Percentiles rank a stretch among this genome's conserved stretches.
Conservation (phyloP, 1,139 yeast genomes). For the Suhomyces yuchorum region DNA sequence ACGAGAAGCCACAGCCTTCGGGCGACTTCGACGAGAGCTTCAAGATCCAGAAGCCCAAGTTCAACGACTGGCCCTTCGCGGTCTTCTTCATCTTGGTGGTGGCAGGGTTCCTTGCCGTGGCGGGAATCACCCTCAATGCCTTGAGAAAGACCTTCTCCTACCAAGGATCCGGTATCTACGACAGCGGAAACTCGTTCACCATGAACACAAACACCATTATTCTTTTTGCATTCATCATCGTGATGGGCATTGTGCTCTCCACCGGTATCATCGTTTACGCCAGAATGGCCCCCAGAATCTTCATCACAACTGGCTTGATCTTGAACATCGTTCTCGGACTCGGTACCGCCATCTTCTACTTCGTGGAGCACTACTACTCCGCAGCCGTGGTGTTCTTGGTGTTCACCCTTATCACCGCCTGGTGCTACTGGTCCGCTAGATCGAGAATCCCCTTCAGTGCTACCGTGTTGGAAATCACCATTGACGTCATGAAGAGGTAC, state of each 20-base stretch:
- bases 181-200: constrained; percentile 53
- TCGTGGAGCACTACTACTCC: constrained; percentile 64
- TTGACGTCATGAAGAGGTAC: constrained; percentile 71
- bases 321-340: constrained; percentile 68
- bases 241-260: constrained; percentile 62
- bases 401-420: constrained; percentile 64
- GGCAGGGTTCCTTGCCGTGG: constrained; percentile 70
- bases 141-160: constrained; percentile 55
- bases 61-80: constrained; percentile 75
- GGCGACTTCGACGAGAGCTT: constrained; percentile 64
- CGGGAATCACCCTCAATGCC: constrained; percentile 68
- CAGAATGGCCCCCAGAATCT: constrained; percentile 61
- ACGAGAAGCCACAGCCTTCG: constrained; percentile 39
- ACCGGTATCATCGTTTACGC: constrained; percentile 60
- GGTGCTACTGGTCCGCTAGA: constrained; percentile 75
- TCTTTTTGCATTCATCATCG: constrained; percentile 66
- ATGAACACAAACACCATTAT: constrained; percentile 74
- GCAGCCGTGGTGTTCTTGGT: constrained; percentile 78
- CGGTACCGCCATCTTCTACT: constrained; percentile 75
- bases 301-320: constrained; percentile 70
- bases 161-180: constrained; percentile 71
- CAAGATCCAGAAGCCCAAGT: constrained; percentile 62
- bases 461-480: constrained; percentile 66
- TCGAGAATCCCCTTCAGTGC: constrained; percentile 73
- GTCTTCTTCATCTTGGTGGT: constrained; percentile 62